Evolutionary conservation across 352 stramenopile species (phyloP).

Genomic region (Phytophthora uliginosa): DNA sequence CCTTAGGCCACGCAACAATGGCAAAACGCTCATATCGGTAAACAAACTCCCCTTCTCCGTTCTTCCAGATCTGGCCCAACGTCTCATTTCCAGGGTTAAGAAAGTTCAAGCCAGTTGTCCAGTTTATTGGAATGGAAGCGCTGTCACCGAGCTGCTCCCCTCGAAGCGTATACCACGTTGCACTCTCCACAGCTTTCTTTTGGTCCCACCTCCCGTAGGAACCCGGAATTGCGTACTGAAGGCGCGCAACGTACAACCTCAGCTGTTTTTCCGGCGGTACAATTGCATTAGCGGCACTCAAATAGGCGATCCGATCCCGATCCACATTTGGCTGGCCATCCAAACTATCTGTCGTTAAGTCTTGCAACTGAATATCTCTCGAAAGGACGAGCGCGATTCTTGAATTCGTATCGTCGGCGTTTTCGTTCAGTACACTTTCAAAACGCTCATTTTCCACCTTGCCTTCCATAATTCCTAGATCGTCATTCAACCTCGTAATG

Average conservation of each 20-base stretch:
- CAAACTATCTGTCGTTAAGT: not conserved
- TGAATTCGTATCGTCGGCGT: not conserved
- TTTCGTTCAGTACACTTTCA: not conserved
- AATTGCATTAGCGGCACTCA: slow-evolving; percentile 11
- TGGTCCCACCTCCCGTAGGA: slow-evolving; percentile 4
- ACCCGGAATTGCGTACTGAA: slow-evolving; percentile 6
- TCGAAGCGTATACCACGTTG: slow-evolving; percentile 14
- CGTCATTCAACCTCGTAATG: slow-evolving; percentile 6
- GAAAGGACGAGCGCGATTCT: slow-evolving; percentile 17
- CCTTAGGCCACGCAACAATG: slow-evolving; percentile 17
- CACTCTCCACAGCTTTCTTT: slow-evolving; percentile 10
- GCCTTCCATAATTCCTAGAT: not conserved
- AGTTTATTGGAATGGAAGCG: not conserved
- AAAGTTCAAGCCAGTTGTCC: slow-evolving; percentile 8
- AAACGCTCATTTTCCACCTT: slow-evolving; percentile 2
- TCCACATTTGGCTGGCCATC: not conserved
- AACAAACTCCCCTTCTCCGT: slow-evolving; percentile 10
- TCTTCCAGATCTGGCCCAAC: slow-evolving; percentile 16
- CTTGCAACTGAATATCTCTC: not conserved
- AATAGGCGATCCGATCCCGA: slow-evolving; percentile 2
- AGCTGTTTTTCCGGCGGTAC: slow-evolving; percentile 9
- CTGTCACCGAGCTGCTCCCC: slow-evolving; percentile 11
- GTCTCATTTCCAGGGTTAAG: slow-evolving; percentile 21
- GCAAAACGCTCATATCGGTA: slow-evolving; percentile 17
- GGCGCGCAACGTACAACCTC: slow-evolving; percentile 18